Conservation (phyloP, 768 basidiomycete genomes). For the Rhodotorula sphaerocarpa region DNA sequence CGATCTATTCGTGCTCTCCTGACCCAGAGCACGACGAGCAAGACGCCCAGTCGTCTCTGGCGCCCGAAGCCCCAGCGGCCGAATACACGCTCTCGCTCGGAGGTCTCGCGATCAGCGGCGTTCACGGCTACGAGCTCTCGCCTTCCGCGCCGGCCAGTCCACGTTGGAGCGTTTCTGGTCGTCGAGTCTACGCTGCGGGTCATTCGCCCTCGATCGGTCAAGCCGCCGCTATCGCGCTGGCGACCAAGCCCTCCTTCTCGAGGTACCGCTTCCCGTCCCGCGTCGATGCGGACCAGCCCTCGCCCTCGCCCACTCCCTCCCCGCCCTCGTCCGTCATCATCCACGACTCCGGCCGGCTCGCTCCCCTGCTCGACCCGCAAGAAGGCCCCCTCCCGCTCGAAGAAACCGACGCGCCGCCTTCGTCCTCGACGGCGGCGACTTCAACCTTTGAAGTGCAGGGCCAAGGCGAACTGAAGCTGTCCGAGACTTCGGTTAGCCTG, state of each 20-base stretch:
- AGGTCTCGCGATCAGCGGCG: background rate
- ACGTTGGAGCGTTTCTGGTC: background rate
- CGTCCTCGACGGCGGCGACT: background rate
- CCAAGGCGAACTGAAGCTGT: no score
- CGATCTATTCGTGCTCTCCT: slow-evolving; percentile 13
- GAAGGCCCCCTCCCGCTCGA: background rate
- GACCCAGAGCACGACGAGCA: background rate
- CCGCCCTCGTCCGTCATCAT: background rate
- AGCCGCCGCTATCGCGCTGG: background rate
- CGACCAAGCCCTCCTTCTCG: background rate
- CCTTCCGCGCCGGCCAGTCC: background rate
- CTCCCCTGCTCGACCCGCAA: slow-evolving; percentile 1
- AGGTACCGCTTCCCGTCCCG: no score
- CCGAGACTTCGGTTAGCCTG: no score
- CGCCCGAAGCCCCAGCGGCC: slow-evolving; percentile 15
- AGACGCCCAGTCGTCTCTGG: slow-evolving; percentile 7
- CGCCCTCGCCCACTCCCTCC: background rate
- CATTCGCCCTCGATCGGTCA: no score
- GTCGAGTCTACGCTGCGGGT: background rate
- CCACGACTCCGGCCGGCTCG: no score
- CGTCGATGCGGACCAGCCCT: background rate
- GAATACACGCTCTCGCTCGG: background rate
- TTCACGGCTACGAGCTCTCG: background rate
- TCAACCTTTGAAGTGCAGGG: no score
- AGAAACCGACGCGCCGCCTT: background rate